A percentile compares a stretch with the other conserved stretches of the same genome.
Conservation (phyloP, 192 early-diverging fungal genomes). For the Podila horticola region DNA sequence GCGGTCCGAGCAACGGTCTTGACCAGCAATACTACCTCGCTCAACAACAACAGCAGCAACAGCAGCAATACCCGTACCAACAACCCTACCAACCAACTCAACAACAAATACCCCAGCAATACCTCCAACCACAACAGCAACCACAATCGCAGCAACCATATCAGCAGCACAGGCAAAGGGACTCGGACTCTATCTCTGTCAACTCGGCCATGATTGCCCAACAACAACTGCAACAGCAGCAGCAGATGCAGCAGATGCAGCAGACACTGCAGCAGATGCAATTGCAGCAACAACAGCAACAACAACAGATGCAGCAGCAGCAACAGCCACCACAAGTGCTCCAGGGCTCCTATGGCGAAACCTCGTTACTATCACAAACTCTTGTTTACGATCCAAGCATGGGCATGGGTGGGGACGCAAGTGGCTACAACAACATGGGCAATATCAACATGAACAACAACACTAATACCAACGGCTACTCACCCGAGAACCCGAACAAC, state of each 20-base stretch:
- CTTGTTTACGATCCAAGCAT: background rate
- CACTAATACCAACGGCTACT: background rate
- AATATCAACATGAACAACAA: background rate
- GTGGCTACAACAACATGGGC: background rate
- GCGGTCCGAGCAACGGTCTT: background rate
- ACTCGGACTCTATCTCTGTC: constrained; percentile 7
- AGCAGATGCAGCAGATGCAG: background rate
- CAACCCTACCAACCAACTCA: constrained; percentile 5
- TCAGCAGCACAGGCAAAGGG: constrained; percentile 1
- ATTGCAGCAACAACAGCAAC: background rate
- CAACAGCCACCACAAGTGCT: background rate
- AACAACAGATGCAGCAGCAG: background rate
- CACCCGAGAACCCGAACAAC: background rate
- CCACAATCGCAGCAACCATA: background rate
- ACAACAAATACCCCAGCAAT: constrained; percentile 8
- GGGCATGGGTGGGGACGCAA: background rate
- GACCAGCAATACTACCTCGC: constrained; percentile 1
- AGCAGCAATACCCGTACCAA: background rate
- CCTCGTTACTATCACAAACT: background rate
- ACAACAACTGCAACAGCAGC: background rate
- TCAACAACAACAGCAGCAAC: background rate
- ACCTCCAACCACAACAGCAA: background rate
- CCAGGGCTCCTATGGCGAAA: background rate
- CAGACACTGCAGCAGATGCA: background rate
- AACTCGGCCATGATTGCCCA: constrained; percentile 1